Base-by-base conservation (phyloP, 495 filamentous ascomycete species). In the Arthonia radiata region DNA sequence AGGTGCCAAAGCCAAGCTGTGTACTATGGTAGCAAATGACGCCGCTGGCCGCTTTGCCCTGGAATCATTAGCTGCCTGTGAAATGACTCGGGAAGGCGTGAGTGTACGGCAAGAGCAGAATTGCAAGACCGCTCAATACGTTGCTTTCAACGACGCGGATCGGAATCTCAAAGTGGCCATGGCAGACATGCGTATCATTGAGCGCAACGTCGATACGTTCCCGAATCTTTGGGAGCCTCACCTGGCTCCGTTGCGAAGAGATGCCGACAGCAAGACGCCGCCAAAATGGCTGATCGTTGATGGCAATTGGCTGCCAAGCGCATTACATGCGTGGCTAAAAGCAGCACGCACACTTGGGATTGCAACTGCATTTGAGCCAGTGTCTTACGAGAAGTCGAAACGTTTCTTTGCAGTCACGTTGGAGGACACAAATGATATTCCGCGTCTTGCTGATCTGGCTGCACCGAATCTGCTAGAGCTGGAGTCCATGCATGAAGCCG, bases 141-240 rank as follows among this genome's bases (percentile, higher is more conserved):
- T 94, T 2, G 70, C 81, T 11, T 53, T 93, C 38, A 97, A 94
- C 46, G 76, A 83, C 41, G 52, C 50, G 2, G 61, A 71, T 15
- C 86, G 82, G 38, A 69, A 80, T 31, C 60, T 97, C 6, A 55
- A 75, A 2, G 41, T 91, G 24, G 82, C 78, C 27, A 89, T 92
- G 74, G 79, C 86, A 11, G 86, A 97, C 42, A 92, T 94, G 79
- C 54, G 52, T 27, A 86, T 97, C 40, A 57, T 92, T 32, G 67
- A 79, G 27, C 46, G 51, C 5, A 38, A 47, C 25, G 18, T 43
- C 4, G 38, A 48, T 13, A 16, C 16, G 18, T 29, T 26, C 12
- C 15, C 9, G 25, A 17, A 22, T 6, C 19, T 14, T 14, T 9
- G 14, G 13, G 19, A 21, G 14, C 25, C 25, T 17, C 13, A 15